Evolutionary conservation across 2,329 filamentous ascomycete species (phyloP).

Genomic region (Botrytis aclada): DNA sequence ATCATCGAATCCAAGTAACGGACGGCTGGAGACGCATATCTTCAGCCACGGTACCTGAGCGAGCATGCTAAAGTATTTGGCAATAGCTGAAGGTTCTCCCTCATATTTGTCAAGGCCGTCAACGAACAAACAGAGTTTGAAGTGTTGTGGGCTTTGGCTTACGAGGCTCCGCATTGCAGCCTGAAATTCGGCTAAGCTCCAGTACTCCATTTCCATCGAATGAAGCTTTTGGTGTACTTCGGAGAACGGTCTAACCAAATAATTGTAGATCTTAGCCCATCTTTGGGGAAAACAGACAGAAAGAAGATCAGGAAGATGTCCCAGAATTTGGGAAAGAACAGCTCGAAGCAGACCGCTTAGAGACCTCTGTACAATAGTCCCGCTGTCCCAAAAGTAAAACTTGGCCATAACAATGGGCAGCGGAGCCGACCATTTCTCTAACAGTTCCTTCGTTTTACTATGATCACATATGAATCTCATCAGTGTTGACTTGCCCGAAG

Average conservation of each 20-base stretch:
- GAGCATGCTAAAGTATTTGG: slow-evolving; percentile 11
- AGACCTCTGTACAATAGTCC: slow-evolving; percentile 30
- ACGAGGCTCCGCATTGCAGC: neutral
- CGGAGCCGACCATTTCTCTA: slow-evolving; percentile 32
- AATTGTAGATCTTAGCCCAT: neutral
- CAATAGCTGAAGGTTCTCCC: slow-evolving; percentile 14
- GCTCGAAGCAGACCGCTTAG: slow-evolving; percentile 21
- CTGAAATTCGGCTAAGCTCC: neutral
- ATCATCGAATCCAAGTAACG: slow-evolving; percentile 17
- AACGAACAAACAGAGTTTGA: neutral
- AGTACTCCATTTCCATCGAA: neutral
- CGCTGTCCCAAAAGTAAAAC: slow-evolving; percentile 48
- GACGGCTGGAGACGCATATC: slow-evolving; percentile 20
- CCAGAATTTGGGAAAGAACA: slow-evolving; percentile 13
- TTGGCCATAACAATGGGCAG: slow-evolving; percentile 34
- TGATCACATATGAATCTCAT: slow-evolving; percentile 24
- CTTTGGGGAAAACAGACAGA: neutral
- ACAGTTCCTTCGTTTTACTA: slow-evolving; percentile 10
- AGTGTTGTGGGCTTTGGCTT: neutral
- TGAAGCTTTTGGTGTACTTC: neutral
- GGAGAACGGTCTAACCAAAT: neutral
- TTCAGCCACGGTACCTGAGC: slow-evolving; percentile 10
- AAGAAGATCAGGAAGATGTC: neutral
- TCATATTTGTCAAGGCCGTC: slow-evolving; percentile 13
- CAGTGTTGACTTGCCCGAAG: slow-evolving; percentile 25